These are phyloP conservation scores for Erythrophleum ivorense DNA, from an alignment of 331 rosid genomes.

Conservation along the genomic window DNA sequence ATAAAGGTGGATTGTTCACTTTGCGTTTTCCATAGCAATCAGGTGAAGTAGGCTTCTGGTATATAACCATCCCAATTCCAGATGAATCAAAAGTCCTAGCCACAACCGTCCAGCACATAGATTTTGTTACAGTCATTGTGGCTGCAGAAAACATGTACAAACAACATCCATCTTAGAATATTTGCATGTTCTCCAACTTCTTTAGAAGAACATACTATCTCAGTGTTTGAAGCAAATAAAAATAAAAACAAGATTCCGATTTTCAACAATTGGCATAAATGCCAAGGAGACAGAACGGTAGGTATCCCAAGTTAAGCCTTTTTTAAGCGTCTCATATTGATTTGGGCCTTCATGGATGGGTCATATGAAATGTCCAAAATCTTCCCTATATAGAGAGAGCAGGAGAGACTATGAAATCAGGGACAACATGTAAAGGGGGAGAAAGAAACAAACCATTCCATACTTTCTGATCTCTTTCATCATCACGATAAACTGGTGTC, in stretches of 20 bases:
- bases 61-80: slow-evolving; percentile 93
- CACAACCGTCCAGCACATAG: slow-evolving; percentile 89
- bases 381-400: neutral
- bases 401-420: slow-evolving; percentile 7
- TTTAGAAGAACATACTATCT: neutral
- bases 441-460: slow-evolving; percentile 81
- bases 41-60: slow-evolving; percentile 80
- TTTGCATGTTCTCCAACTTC: slow-evolving; percentile 22
- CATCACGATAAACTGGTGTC: slow-evolving; percentile 91
- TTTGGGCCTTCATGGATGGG: neutral
- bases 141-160: slow-evolving; percentile 64
- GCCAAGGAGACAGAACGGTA: slow-evolving; percentile 13
- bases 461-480: slow-evolving; percentile 69
- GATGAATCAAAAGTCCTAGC: slow-evolving; percentile 68
- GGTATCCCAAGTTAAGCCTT: slow-evolving; percentile 11
- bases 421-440: neutral
- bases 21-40: slow-evolving; percentile 70
- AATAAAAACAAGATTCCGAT: neutral
- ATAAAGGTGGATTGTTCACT: slow-evolving; percentile 66
- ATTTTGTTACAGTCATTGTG: slow-evolving; percentile 66
- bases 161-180: slow-evolving; percentile 30
- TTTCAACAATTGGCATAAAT: slow-evolving; percentile 1
- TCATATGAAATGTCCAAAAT: slow-evolving; percentile 2
- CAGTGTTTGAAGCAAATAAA: neutral
- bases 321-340: neutral